Evolutionary conservation across 2,329 filamentous ascomycete species (phyloP).

Genomic region (Neofusicoccum umdonicola): DNA sequence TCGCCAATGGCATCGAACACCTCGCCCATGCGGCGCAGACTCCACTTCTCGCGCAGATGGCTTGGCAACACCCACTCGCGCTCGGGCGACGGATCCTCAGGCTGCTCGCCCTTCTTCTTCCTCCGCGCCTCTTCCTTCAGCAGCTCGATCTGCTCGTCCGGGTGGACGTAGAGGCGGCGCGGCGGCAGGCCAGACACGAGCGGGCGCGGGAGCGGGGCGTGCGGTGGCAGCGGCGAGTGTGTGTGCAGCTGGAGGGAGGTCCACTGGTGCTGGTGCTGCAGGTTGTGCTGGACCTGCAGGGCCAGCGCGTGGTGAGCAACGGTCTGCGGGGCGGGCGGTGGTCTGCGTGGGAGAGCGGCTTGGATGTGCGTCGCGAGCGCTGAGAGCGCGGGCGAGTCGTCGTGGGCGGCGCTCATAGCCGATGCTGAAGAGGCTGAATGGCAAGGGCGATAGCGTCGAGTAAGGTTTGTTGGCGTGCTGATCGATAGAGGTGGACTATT

Average conservation of each 20-base stretch:
- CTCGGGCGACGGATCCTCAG: slow-evolving; percentile 38
- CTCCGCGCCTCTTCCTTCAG: slow-evolving; percentile 57
- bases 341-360: slow-evolving; percentile 15
- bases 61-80: slow-evolving; percentile 75
- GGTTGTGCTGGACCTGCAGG: slow-evolving; percentile 65
- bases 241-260: slow-evolving; percentile 57
- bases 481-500: too few relatives aligned
- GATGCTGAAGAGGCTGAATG: not conserved
- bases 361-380: slow-evolving; percentile 42
- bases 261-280: slow-evolving; percentile 76
- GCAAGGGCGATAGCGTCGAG: not conserved
- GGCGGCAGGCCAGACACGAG: slow-evolving; percentile 73
- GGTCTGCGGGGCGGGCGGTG: slow-evolving; percentile 25
- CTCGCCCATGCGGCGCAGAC: slow-evolving; percentile 61
- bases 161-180: slow-evolving; percentile 71
- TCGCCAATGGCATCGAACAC: slow-evolving; percentile 61
- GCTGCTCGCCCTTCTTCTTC: slow-evolving; percentile 34
- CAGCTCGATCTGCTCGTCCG: slow-evolving; percentile 75
- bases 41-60: slow-evolving; percentile 71
- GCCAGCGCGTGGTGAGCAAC: slow-evolving; percentile 49
- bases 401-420: not conserved
- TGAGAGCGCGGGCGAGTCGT: slow-evolving; percentile 26
- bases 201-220: slow-evolving; percentile 53
- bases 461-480: not conserved
- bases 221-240: slow-evolving; percentile 39